Evolutionary conservation across 352 stramenopile genomes (phyloP).

Genomic region (Pythium chondricola): DNA sequence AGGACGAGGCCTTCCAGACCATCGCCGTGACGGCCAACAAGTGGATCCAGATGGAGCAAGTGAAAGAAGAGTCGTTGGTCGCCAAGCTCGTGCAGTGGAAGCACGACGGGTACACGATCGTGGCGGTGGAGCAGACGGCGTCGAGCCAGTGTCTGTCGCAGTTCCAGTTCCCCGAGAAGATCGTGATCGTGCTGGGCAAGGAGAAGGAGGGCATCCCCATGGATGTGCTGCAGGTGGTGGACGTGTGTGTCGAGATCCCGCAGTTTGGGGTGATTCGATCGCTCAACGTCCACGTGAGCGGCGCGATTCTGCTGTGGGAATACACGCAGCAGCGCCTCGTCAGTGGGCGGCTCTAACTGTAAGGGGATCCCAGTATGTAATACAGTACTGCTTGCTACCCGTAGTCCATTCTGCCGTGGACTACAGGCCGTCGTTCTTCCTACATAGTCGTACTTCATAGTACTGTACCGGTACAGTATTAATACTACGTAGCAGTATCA

Average conservation of each 20-base stretch:
- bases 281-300: constrained; percentile 97
- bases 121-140: constrained; percentile 93
- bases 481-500: too few species aligned
- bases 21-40: constrained; percentile 92
- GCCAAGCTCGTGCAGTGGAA: constrained; percentile 59
- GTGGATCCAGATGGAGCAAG: constrained; percentile 94
- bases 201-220: constrained; percentile 97
- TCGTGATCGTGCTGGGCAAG: constrained; percentile 93
- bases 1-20: constrained; percentile 88
- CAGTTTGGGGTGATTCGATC: constrained; percentile 95
- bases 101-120: constrained; percentile 86
- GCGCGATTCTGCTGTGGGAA: constrained; percentile 94
- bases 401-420: too few species aligned
- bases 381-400: too few species aligned
- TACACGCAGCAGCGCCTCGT: constrained; percentile 88
- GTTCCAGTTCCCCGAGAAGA: constrained; percentile 85
- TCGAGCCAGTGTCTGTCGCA: constrained; percentile 82
- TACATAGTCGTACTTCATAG: too few species aligned
- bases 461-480: too few species aligned
- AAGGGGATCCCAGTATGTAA: too few species aligned
- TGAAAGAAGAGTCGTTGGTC: constrained; percentile 37
- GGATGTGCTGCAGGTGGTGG: constrained; percentile 92
- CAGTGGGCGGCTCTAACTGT: too few species aligned
- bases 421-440: too few species aligned
- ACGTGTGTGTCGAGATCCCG: constrained; percentile 96